Evolutionary conservation across 2,329 filamentous ascomycete species (phyloP).

Genomic region (Trichoderma oligosporum): DNA sequence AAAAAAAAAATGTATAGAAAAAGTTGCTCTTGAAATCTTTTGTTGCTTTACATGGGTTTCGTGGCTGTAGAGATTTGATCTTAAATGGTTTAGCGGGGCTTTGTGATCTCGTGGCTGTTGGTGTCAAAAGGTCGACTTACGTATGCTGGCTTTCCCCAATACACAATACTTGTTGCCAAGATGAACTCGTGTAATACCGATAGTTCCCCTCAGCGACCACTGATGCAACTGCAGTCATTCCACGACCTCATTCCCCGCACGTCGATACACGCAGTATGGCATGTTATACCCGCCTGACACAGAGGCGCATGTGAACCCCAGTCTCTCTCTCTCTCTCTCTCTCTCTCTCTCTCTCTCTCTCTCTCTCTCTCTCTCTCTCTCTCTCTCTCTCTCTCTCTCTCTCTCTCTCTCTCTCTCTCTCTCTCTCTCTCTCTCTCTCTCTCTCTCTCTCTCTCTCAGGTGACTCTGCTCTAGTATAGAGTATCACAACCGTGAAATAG

Average conservation of each 20-base stretch:
- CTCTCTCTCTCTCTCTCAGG: constrained; percentile 3
- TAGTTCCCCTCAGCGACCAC: constrained; percentile 9
- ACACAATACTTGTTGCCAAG: not conserved
- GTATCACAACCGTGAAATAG: too few relatives aligned
- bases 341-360: constrained; percentile 7
- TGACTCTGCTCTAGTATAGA: not conserved
- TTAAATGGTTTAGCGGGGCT: too few relatives aligned
- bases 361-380: constrained; percentile 6
- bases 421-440: constrained; percentile 6
- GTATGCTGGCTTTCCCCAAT: constrained; percentile 6
- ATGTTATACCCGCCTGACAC: not conserved
- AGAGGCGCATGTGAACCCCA: constrained; percentile 4
- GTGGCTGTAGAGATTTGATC: too few relatives aligned
- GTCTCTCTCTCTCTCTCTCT: constrained; percentile 7
- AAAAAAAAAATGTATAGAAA: too few relatives aligned
- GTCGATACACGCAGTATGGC: not conserved
- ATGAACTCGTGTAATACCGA: not conserved
- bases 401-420: constrained; percentile 6
- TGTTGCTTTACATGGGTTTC: too few relatives aligned
- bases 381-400: constrained; percentile 6
- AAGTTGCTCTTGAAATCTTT: too few relatives aligned
- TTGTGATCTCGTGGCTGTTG: too few relatives aligned
- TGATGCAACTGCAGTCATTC: not conserved
- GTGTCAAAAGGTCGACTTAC: not conserved
- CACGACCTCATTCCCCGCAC: constrained; percentile 4